These are phyloP conservation scores for Fusarium brachygibbosum DNA, from an alignment of 2,329 filamentous ascomycete species.

Conservation along the genomic window DNA sequence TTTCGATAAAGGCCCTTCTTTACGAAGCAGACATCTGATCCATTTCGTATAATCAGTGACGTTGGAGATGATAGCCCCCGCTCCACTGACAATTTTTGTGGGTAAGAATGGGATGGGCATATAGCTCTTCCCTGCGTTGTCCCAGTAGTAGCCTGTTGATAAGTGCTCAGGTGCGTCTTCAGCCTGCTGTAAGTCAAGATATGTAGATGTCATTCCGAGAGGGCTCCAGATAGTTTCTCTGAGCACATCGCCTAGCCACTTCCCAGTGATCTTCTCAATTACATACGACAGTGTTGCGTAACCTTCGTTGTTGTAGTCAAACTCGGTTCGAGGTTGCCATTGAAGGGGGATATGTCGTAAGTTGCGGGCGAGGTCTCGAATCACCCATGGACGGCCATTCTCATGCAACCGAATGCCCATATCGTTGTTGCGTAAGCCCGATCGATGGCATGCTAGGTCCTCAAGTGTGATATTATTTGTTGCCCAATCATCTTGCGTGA, in stretches of 20 bases:
- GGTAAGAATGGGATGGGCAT: constrained; percentile 46
- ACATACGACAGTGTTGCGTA: constrained; percentile 61
- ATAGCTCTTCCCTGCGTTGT: constrained; percentile 46
- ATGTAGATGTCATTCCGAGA: constrained; percentile 62
- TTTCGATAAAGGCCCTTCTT: constrained; percentile 43
- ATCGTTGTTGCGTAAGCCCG: constrained; percentile 63
- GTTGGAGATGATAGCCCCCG: constrained; percentile 60
- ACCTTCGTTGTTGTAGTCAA: constrained; percentile 66
- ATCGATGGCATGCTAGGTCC: constrained; percentile 67
- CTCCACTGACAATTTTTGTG: constrained; percentile 52
- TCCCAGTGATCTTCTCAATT: constrained; percentile 59
- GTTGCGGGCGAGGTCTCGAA: constrained; percentile 57
- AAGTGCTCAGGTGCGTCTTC: constrained; percentile 48
- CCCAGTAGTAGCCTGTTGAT: constrained; percentile 60
- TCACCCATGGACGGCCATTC: constrained; percentile 50
- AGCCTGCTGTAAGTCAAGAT: constrained; percentile 50
- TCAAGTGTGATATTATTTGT: constrained; percentile 66
- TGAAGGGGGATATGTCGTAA: constrained; percentile 61
- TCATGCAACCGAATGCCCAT: constrained; percentile 49
- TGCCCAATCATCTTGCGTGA: constrained; percentile 60
- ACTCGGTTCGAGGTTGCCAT: constrained; percentile 60
- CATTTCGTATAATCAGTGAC: constrained; percentile 66
- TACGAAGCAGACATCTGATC: constrained; percentile 61
- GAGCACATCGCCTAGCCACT: constrained; percentile 58
- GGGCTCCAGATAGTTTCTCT: constrained; percentile 59